A percentile compares a stretch with the other conserved stretches of the same genome.
Conservation (phyloP, 2,329 filamentous ascomycete genomes). For the Colletotrichum destructivum region DNA sequence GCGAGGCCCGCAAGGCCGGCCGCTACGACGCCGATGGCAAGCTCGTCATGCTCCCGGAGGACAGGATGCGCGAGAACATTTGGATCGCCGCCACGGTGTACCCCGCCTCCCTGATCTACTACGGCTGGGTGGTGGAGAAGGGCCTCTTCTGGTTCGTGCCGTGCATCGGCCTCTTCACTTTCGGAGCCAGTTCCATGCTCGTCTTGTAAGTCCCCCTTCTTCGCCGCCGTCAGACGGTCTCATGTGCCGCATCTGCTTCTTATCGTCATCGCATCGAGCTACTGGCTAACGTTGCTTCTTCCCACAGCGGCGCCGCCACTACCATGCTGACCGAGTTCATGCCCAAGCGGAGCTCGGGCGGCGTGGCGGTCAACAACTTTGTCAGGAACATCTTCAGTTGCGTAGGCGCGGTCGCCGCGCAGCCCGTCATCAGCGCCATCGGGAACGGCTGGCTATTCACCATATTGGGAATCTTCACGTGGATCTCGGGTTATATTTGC, state of each 20-base stretch:
- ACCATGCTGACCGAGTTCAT: slow-evolving; percentile 92
- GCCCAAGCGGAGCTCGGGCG: slow-evolving; percentile 77
- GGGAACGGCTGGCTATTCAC: slow-evolving; percentile 86
- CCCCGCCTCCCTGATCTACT: slow-evolving; percentile 79
- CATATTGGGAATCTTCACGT: slow-evolving; percentile 64
- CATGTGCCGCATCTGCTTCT: background rate
- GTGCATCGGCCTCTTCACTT: slow-evolving; percentile 78
- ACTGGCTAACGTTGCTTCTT: slow-evolving; percentile 32
- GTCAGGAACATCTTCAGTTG: slow-evolving; percentile 84
- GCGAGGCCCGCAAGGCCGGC: slow-evolving; percentile 79
- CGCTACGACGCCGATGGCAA: slow-evolving; percentile 78
- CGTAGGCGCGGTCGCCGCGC: slow-evolving; percentile 77
- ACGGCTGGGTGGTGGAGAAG: slow-evolving; percentile 80
- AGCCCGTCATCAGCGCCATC: slow-evolving; percentile 79
- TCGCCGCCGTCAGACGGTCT: background rate
- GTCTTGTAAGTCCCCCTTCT: slow-evolving; percentile 67
- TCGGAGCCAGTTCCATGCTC: slow-evolving; percentile 84
- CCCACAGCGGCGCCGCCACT: slow-evolving; percentile 70
- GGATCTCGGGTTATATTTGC: slow-evolving; percentile 69
- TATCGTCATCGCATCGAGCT: background rate
- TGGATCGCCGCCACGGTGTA: slow-evolving; percentile 82
- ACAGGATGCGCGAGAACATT: slow-evolving; percentile 86
- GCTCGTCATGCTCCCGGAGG: slow-evolving; percentile 80
- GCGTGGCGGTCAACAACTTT: slow-evolving; percentile 87
- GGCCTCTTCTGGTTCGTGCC: slow-evolving; percentile 77